Conservation (phyloP, 2,329 filamentous ascomycete genomes). For the Fusarium oxysporum region DNA sequence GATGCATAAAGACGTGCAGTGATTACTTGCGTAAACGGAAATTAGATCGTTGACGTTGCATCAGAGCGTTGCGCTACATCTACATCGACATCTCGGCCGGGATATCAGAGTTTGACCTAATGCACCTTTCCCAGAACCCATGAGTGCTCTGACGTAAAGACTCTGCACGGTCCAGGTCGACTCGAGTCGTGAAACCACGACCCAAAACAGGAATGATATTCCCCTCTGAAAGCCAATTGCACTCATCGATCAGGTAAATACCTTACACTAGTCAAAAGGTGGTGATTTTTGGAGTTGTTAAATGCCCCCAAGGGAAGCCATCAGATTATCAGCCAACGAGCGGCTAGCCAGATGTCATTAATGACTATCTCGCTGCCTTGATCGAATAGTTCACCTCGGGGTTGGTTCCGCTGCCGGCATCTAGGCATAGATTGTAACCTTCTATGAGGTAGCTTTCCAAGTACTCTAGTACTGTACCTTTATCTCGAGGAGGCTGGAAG, state of each 20-base stretch:
- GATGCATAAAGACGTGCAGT: constrained; percentile 21
- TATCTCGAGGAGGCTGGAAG: constrained; percentile 13
- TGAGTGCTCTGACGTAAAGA: constrained; percentile 32
- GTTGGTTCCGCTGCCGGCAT: constrained; percentile 9
- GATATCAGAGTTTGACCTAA: constrained; percentile 37
- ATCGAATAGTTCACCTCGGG: neutral
- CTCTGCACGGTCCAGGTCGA: constrained; percentile 17
- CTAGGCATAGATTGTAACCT: neutral
- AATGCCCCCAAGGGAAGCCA: neutral
- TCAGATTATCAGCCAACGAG: constrained; percentile 16
- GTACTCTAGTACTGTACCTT: neutral
- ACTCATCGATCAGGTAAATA: neutral
- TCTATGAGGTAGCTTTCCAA: neutral
- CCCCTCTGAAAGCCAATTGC: constrained; percentile 7
- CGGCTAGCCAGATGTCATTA: constrained; percentile 23
- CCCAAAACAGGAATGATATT: constrained; percentile 16
- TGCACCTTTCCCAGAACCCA: constrained; percentile 7
- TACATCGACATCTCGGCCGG: constrained; percentile 25
- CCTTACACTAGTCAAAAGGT: constrained; percentile 29
- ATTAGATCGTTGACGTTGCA: constrained; percentile 15
- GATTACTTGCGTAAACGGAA: constrained; percentile 8
- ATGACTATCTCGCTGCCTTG: neutral
- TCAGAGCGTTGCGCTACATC: constrained; percentile 22
- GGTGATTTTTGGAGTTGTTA: constrained; percentile 18
- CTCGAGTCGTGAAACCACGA: constrained; percentile 18